phyloP scores from a whole-genome alignment of 345 rosid species.

The Geranium rotundifolium region DNA sequence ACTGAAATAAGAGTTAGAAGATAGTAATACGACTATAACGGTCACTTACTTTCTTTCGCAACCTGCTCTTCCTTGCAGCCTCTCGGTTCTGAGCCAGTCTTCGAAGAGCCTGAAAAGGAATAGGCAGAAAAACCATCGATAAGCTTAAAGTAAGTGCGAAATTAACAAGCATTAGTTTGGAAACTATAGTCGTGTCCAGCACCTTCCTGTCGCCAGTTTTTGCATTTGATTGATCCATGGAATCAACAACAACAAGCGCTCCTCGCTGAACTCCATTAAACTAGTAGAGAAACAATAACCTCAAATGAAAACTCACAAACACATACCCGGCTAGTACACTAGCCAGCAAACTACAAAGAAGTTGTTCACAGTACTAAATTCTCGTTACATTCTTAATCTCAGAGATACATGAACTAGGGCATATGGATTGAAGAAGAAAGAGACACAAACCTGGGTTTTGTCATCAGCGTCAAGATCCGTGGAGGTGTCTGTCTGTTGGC shows the following conservation, averaged over 20 bases:
- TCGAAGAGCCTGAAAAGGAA: slow-evolving; percentile 52
- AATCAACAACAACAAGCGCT: too few species aligned
- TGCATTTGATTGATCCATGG: too few species aligned
- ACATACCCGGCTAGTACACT: neutral
- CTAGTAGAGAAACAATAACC: neutral
- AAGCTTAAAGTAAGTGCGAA: too few species aligned
- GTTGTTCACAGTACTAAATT: neutral
- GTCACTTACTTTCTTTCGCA: slow-evolving; percentile 67
- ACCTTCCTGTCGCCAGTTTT: too few species aligned
- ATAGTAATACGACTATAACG: too few species aligned
- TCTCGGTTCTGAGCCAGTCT: slow-evolving; percentile 99
- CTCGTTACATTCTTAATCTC: neutral
- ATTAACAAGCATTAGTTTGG: too few species aligned
- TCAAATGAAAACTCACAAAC: too few species aligned
- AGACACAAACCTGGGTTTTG: slow-evolving; percentile 42
- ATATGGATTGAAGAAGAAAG: neutral
- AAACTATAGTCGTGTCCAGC: too few species aligned
- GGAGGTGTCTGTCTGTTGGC: slow-evolving; percentile 62
- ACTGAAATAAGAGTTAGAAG: too few species aligned
- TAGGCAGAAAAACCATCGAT: too few species aligned
- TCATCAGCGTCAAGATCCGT: slow-evolving; percentile 77
- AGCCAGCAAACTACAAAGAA: too few species aligned
- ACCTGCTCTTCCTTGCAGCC: slow-evolving; percentile 96
- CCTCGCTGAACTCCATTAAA: too few species aligned
- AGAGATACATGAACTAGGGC: neutral